Evolutionary conservation across 371 early-diverging fungal species (phyloP), one percentile per base, ranked within the genome.

Genomic region (Chytridiales sp.): DNA sequence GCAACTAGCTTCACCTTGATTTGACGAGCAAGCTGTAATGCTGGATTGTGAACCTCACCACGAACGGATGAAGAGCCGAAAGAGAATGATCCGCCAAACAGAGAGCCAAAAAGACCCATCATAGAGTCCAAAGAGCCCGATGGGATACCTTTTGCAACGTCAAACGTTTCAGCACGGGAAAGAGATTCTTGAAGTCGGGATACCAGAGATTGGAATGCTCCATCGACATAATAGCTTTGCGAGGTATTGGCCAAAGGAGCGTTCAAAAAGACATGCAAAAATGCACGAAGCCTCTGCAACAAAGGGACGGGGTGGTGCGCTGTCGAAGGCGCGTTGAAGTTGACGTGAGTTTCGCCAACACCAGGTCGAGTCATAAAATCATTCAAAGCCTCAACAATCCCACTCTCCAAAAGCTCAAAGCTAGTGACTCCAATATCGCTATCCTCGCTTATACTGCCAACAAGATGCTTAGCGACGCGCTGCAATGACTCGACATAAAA

Each of bases 361-460:
- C 70, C 67, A 9, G 68, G 60, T 2, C 43, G 48, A 1, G 81
- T 80, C 48, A 88, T 61, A 57, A 81, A 86, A 6, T 64, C 58
- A 19, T 80, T 56, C 4, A 88, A 57, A 13, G 80, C 74, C 30
- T 79, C 83, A 36, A 90, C 67, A 26, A 92, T 56, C 0, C 90
- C 90, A 49, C 92, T 89, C 52, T 85, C 87, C 48, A 86, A 68
- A 42, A 92, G 70, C 69, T 93, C 94, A 64, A 87, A 89, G 11
- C 87, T 86, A n/a, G 91, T 91, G 39, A 89, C 79, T 0, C 78
- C 68, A 17, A 53, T 26, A 1, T 48, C 57, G 3, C 47, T 49
- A 30, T 65, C 48, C n/a, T 31, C 48, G 6, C 19, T 49, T 1
- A 29, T 41, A 22, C 13, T 51, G 4, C 68, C 66, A 11, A 61